phyloP scores from a whole-genome alignment of 2,329 filamentous ascomycete genomes.

The Phialophora verrucosa region DNA sequence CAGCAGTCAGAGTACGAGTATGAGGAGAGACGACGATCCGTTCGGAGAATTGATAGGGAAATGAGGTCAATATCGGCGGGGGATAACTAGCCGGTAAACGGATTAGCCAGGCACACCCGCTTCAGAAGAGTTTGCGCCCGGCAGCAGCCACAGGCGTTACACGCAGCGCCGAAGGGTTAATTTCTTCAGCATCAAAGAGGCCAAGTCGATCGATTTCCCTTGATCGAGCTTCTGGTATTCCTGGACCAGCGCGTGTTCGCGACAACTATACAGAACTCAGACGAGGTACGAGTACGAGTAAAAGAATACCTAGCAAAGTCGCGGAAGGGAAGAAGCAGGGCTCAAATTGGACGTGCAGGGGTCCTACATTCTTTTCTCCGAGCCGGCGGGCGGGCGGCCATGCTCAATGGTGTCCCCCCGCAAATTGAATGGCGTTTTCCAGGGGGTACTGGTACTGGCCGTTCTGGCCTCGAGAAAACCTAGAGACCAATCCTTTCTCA shows the following conservation, averaged over 20 bases:
- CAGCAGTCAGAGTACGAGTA: background rate
- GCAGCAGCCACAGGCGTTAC: background rate
- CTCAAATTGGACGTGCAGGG: background rate
- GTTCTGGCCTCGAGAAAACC: background rate
- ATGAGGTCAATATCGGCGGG: conserved; percentile 17
- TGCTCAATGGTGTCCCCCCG: conserved; percentile 2
- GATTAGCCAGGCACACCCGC: conserved; percentile 19
- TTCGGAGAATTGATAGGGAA: conserved; percentile 25
- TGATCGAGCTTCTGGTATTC: background rate
- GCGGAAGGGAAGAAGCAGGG: background rate
- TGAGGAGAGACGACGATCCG: conserved; percentile 8
- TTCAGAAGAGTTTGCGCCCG: background rate
- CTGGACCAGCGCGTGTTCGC: background rate
- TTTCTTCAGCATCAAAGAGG: background rate
- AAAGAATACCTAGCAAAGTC: background rate
- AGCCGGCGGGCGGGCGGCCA: background rate
- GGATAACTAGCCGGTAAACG: conserved; percentile 11
- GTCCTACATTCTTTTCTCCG: background rate
- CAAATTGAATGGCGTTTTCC: conserved; percentile 9
- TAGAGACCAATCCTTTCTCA: background rate
- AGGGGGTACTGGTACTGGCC: background rate
- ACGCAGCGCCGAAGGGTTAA: background rate
- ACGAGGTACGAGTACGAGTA: background rate
- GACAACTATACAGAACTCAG: background rate
- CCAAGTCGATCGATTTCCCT: background rate